Evolutionary conservation across 108 stramenopile genomes (phyloP), one percentile per base, ranked within the genome.

Genomic region (Cyclotella kingstonii): DNA sequence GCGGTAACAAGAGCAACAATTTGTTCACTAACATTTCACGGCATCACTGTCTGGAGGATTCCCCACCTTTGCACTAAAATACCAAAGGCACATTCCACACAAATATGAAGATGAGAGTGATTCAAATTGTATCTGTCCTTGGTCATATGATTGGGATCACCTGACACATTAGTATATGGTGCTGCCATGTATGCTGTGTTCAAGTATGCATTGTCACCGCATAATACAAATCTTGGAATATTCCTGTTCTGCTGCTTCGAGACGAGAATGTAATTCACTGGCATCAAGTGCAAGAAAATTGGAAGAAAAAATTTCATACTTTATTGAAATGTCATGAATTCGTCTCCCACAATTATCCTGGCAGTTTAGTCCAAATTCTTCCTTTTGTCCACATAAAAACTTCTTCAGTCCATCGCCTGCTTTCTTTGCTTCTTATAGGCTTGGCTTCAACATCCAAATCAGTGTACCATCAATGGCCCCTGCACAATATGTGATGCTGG

Each of bases 1-100:
- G 34, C 55, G 12, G 11, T 10, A 5, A 68, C 7, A 10, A 59
- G 7, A 11, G 36, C 36, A 36, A 36, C 11, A 11, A 36, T 36
- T 7, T 7, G 9, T 12, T 14, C 25, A 7, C 30, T 2, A 33
- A 68, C 26, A 9, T 15, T 27, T 12, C 34, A 25, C 51, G 9
- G 21, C 60, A 61, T 27, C 2, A 49, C 43, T n/a, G 15, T 34
- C 23, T 14, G 26, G 4, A 69, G 49, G 10, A 69, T 19, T 15
- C 59, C 35, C 68, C 58, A 69, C 35, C 59, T 69, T 6, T 40
- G 17, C 10, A 35, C 45, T 33, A 60, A 7, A 18, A 62, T 62
- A 28, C 60, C 47, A 29, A 62, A 62, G 3, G 60, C 5, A 30
- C 51, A 52, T 11, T 36, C 36, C 11, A 36, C 36, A 9, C 36